Base-by-base conservation (phyloP, 1,139 yeast species). In the Dujonia santamariae region DNA sequence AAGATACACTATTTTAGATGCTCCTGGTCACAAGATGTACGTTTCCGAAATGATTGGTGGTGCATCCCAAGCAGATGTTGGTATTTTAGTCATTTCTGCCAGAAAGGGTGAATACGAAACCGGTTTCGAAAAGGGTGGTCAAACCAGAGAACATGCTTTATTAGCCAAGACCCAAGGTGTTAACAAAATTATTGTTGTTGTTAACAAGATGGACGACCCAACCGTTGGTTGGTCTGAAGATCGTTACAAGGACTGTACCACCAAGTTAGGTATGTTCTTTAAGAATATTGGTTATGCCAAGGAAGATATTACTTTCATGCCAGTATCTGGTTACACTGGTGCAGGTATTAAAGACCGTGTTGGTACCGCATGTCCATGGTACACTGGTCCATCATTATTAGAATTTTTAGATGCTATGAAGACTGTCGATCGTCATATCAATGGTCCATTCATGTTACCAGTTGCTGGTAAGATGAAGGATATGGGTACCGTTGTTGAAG, bases 1-100 rank as follows among this genome's bases (percentile, higher is more conserved):
- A 69, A 83, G 97, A 64, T 92, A 92, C 71, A 90, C 98, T 31
- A 88, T 92, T 51, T 78, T 92, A 61, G 99, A 92, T 65, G 99
- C 99, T 7, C 99, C 99, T 45, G 99, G 99, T 32, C 99, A 92
- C 72, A 92, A 92, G 69, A 85, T 92, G 86, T 92, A 92, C 59
- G 97, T 92, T 45, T 87, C 97, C 37, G 95, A 90, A 63, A 92
- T 92, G 98, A 94, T 94, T 72, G 97, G 97, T 53, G 98, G 98
- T 63, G 98, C 98, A 9, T 88, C 98, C 28, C 99, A 92, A 70
- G 98, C 97, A 35, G 98, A 92, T 66, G 92, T 92, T 44, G 98
- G 97, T 64, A 80, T 92, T 49, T 78, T 92, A 59, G 97, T 92
- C 39, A 92, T 92, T 52, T 86, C 96, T 48, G 97, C 97, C 42